Conservation (phyloP, 805 yeast genomes). For the Candida ascalaphidarum region DNA sequence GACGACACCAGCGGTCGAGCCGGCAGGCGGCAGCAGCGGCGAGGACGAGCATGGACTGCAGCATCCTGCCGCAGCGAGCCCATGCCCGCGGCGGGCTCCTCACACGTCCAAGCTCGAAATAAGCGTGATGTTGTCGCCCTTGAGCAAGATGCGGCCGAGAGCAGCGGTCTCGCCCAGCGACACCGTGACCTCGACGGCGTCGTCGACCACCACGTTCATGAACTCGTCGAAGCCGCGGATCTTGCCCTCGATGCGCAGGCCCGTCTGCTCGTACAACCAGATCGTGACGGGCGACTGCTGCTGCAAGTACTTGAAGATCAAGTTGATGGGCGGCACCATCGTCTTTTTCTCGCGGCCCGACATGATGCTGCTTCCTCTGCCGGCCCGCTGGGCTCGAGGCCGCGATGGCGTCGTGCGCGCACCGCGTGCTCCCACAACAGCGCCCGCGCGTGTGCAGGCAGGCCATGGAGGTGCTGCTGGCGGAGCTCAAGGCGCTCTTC, state of each 20-base stretch:
- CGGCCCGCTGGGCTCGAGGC: too few relatives aligned
- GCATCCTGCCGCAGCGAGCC: neutral
- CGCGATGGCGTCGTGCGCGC: too few relatives aligned
- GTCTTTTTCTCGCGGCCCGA: too few relatives aligned
- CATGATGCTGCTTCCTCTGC: too few relatives aligned
- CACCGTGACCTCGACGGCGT: constrained; percentile 53
- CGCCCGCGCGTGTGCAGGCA: neutral
- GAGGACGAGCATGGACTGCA: neutral
- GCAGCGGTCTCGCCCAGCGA: constrained; percentile 40
- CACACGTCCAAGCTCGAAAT: constrained; percentile 37
- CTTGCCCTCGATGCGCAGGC: constrained; percentile 69
- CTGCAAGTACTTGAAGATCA: constrained; percentile 80
- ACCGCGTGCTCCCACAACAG: too few relatives aligned
- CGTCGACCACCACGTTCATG: constrained; percentile 71
- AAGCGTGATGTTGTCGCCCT: constrained; percentile 90
- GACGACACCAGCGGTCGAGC: neutral
- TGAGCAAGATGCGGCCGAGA: constrained; percentile 72
- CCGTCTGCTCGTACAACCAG: constrained; percentile 86
- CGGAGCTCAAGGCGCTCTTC: constrained; percentile 44
- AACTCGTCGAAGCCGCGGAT: constrained; percentile 95
- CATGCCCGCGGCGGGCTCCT: neutral
- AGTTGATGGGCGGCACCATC: constrained; percentile 85
- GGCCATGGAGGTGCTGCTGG: neutral
- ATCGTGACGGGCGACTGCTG: constrained; percentile 71
- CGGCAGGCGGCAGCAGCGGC: neutral